A percentile compares a stretch with the other conserved stretches of the same genome.
Conservation (phyloP, 495 filamentous ascomycete species). For the Annulohypoxylon moriforme region DNA sequence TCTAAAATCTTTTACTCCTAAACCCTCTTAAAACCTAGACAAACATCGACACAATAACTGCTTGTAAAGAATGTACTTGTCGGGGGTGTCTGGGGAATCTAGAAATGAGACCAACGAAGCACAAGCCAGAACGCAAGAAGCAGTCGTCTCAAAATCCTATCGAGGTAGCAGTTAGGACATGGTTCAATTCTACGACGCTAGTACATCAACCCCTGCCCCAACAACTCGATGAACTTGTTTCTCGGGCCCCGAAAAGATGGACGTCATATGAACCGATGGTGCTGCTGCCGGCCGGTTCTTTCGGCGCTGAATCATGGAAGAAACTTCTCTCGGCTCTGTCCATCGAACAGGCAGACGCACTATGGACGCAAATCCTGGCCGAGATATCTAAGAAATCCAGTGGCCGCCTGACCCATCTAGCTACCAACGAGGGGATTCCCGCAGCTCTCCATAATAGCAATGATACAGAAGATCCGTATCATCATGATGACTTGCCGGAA, state of each 20-base stretch:
- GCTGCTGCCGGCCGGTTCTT: conserved; percentile 71
- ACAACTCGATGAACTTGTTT: conserved; percentile 43
- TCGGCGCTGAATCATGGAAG: conserved; percentile 62
- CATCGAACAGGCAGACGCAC: conserved; percentile 25
- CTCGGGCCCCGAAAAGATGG: conserved; percentile 70
- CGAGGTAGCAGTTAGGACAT: conserved; percentile 33
- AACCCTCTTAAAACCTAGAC: no score
- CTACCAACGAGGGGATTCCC: conserved; percentile 79
- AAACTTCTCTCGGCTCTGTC: conserved; percentile 49
- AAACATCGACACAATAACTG: no score
- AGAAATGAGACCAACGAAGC: conserved; percentile 11
- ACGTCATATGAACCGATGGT: conserved; percentile 76
- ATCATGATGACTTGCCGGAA: conserved; percentile 40
- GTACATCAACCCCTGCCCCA: neutral
- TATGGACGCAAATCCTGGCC: conserved; percentile 64
- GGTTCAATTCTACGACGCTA: conserved; percentile 36
- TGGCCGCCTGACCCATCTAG: conserved; percentile 70
- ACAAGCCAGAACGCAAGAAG: conserved; percentile 22
- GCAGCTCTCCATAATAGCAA: no score
- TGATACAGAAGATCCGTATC: no score
- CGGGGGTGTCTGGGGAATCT: no score
- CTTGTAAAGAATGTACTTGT: no score
- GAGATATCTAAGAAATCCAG: conserved; percentile 56
- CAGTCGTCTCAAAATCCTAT: conserved; percentile 31
- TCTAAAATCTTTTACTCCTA: no score